phyloP scores from a whole-genome alignment of 805 yeast genomes.

The Kuraishia floccosa region DNA sequence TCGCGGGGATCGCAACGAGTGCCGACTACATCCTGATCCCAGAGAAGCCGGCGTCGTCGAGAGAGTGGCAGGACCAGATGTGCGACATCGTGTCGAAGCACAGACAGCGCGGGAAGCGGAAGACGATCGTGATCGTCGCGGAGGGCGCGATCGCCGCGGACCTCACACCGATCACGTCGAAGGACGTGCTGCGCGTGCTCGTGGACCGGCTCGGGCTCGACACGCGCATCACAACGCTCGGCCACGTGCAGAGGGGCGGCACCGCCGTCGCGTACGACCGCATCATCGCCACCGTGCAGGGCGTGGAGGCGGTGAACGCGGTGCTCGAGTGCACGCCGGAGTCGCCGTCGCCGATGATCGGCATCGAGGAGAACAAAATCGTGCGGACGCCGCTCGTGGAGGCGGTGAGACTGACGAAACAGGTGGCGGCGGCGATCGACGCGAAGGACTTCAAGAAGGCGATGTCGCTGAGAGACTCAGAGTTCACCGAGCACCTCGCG shows the following conservation, averaged over 20 bases:
- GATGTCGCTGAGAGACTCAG: constrained; percentile 77
- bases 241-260: constrained; percentile 99
- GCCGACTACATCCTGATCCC: constrained; percentile 95
- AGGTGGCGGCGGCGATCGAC: constrained; percentile 84
- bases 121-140: constrained; percentile 93
- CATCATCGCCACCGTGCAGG: constrained; percentile 86
- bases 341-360: constrained; percentile 92
- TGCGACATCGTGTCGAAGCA: constrained; percentile 65
- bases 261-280: constrained; percentile 95
- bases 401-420: constrained; percentile 76
- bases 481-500: constrained; percentile 68
- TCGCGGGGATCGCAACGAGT: constrained; percentile 95
- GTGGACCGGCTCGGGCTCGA: constrained; percentile 75
- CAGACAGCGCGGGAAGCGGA: constrained; percentile 80
- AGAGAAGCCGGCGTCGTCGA: constrained; percentile 74
- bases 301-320: constrained; percentile 95
- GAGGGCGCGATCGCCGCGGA: constrained; percentile 92
- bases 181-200: constrained; percentile 71
- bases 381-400: constrained; percentile 79
- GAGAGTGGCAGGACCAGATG: constrained; percentile 75
- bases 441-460: constrained; percentile 76
- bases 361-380: constrained; percentile 77
- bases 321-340: constrained; percentile 80
- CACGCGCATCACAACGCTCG: constrained; percentile 89
- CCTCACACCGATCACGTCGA: constrained; percentile 69